phyloP scores from a whole-genome alignment of 306 rosid genomes.

The Castanea crenata region DNA sequence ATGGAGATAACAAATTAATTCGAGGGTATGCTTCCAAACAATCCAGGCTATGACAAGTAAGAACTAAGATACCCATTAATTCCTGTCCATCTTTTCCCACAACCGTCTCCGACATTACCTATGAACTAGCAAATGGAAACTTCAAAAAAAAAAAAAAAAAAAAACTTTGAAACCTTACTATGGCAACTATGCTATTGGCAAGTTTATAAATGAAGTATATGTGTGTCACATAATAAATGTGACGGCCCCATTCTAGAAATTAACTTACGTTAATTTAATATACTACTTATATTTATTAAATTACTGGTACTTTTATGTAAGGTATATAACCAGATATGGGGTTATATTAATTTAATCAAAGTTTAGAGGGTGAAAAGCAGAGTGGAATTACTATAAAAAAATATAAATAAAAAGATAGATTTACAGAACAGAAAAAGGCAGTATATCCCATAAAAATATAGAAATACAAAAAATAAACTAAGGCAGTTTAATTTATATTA shows the following conservation, averaged over 20 bases:
- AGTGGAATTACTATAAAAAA: neutral
- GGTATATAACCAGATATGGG: neutral
- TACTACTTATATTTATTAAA: neutral
- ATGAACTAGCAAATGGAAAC: neutral
- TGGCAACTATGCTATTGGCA: neutral
- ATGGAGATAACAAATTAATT: too few relatives aligned
- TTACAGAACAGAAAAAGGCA: neutral
- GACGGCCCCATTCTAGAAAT: too few relatives aligned
- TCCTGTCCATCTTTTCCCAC: neutral
- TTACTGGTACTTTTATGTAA: too few relatives aligned
- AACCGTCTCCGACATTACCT: neutral
- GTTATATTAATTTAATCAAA: neutral
- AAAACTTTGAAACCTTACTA: neutral
- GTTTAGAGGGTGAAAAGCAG: neutral
- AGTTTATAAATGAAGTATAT: neutral
- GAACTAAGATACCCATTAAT: neutral
- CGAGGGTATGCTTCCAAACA: too few relatives aligned
- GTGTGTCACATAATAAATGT: too few relatives aligned
- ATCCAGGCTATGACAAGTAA: neutral
- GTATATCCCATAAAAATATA: too few relatives aligned
- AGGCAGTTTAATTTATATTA: too few relatives aligned
- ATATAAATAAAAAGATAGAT: neutral
- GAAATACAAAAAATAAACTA: too few relatives aligned
- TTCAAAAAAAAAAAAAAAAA: too few relatives aligned
- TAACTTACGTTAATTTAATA: neutral